Base-by-base conservation (phyloP, 352 stramenopile species). In the Elongisporangium prolatum region DNA sequence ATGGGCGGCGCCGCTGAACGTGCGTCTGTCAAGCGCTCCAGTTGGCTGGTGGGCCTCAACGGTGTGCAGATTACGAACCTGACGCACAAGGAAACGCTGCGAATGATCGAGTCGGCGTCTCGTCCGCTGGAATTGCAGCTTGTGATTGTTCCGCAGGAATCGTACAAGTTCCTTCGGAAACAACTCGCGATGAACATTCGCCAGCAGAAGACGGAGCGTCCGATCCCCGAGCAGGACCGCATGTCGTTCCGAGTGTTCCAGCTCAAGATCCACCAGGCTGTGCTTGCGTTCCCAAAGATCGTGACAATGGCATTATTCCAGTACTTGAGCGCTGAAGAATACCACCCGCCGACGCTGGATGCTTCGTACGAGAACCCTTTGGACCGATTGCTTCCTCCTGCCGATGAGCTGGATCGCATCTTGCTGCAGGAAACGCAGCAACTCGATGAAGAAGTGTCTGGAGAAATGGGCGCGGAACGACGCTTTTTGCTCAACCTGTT, bases 171-270 rank as follows among this genome's bases (percentile, higher is more conserved):
- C 21, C 67, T 91, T 9, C 76, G 81, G 50, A 86, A 83, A 57
- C 84, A 93, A 49, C 67, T 95, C 4, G 85, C 80, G 2, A 88
- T 89, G 78, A 93, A 91, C 53, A 90, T 95, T 64, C 86, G 86
- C 18, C 81, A 93, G 54, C 82, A 75, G 22, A 93, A 95, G 66
- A 91, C 80, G 0, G 84, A 93, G 51, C 80, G 79, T 7, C 78
- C 84, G 6, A 89, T 94, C 40, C 80, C 84, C 0, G 84, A 94
- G 53, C 84, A 95, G 60, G 80, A 92, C 52, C 80, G 84, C 60
- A 91, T 92, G 85, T 92, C 85, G 0, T 91, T 91, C 58, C 85
- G 85, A 47, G 78, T 92, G 20, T 92, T 94, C 53, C 84, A 94
- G 61, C 60, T 85, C 49, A 91, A 94, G 65, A 91, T 94, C 50